Percentiles rank a stretch among this genome's conserved stretches.
Evolutionary conservation across 1,284 basidiomycete species (phyloP).

Genomic region (Papiliotrema nemorosa): DNA sequence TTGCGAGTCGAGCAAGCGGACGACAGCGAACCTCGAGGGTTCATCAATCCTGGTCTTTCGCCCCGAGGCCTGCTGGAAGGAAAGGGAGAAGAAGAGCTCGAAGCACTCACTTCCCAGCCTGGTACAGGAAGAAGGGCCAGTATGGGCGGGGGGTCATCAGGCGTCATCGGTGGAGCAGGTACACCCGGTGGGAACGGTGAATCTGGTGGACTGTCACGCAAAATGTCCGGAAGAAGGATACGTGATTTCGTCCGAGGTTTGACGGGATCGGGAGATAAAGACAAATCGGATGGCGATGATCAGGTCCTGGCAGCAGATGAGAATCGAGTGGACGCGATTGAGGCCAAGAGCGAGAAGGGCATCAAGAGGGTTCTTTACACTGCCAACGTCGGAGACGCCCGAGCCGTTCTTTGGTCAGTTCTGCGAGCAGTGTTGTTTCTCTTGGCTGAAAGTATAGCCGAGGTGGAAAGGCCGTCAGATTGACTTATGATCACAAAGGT

Average conservation of each 20-base stretch:
- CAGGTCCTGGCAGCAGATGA: slow-evolving; percentile 31
- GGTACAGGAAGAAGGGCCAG: background rate
- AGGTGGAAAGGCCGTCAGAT: slow-evolving; percentile 79
- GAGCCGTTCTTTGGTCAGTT: slow-evolving; percentile 51
- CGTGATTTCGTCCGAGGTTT: slow-evolving; percentile 47
- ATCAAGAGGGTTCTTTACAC: slow-evolving; percentile 81
- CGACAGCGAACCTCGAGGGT: slow-evolving; percentile 27
- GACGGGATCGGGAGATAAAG: slow-evolving; percentile 24
- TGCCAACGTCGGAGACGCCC: slow-evolving; percentile 78
- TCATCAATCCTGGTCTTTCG: slow-evolving; percentile 38
- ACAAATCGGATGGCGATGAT: slow-evolving; percentile 16
- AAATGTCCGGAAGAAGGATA: slow-evolving; percentile 39
- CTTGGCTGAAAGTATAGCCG: slow-evolving; percentile 53
- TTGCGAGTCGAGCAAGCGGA: slow-evolving; percentile 79
- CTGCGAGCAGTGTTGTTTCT: background rate
- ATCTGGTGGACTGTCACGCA: slow-evolving; percentile 22
- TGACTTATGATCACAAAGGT: slow-evolving; percentile 99
- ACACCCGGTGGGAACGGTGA: background rate
- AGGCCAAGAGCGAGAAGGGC: slow-evolving; percentile 30
- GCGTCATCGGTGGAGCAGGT: slow-evolving; percentile 5
- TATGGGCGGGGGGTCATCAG: slow-evolving; percentile 8
- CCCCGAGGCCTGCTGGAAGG: slow-evolving; percentile 43
- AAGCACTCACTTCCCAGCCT: slow-evolving; percentile 26
- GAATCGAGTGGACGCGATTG: slow-evolving; percentile 43
- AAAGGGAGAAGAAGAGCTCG: slow-evolving; percentile 47